Conservation (phyloP, 257 asterid species). For the Solanum corneliomulleri region DNA sequence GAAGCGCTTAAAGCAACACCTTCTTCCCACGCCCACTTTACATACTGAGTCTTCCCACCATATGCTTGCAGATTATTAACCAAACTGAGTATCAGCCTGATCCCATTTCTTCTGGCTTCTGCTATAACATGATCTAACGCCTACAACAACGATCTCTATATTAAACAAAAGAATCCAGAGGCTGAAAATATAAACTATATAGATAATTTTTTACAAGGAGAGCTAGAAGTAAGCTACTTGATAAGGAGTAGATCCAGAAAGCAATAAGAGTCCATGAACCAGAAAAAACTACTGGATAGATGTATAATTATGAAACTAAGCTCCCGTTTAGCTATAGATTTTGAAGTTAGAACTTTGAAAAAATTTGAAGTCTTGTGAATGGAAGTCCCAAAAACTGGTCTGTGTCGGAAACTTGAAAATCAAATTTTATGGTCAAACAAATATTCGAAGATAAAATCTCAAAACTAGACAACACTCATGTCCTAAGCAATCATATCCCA, state of each 20-base stretch:
- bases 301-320: not conserved
- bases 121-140: slow-evolving; percentile 94
- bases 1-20: slow-evolving; percentile 92
- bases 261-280: not conserved
- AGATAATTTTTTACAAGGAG: not conserved
- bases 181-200: not conserved
- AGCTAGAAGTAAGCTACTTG: not conserved
- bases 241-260: not conserved
- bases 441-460: not conserved
- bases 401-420: not conserved
- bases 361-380: not conserved
- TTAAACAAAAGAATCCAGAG: not conserved
- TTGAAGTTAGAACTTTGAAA: not conserved
- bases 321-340: not conserved
- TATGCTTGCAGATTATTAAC: slow-evolving; percentile 94
- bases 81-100: slow-evolving; percentile 67
- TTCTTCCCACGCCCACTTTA: slow-evolving; percentile 99
- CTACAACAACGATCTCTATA: slow-evolving; percentile 13
- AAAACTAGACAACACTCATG: not conserved
- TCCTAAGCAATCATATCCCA: not conserved
- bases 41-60: slow-evolving; percentile 94
- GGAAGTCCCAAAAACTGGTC: not conserved
- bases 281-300: not conserved
- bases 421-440: not conserved
- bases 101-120: slow-evolving; percentile 62